Evolutionary conservation across 176 grass and related monocot species (phyloP), one percentile per base, ranked within the genome.

Genomic region (Raddia distichophylla): DNA sequence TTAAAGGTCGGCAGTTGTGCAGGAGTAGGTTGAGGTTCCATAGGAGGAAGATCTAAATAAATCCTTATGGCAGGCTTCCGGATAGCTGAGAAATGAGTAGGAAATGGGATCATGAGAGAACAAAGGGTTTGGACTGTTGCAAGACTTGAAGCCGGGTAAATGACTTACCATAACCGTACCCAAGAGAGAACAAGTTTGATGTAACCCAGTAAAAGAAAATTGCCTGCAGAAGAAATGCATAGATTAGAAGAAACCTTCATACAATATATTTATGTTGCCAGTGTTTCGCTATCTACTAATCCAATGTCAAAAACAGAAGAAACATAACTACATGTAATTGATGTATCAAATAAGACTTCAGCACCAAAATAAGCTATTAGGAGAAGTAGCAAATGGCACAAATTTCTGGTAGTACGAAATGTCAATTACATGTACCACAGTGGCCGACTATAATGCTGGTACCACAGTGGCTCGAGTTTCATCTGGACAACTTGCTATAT

Each of bases 201-300:
- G 95, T 95, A 16, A 94, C 53, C 95, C 92, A 95, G 78, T 98
- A 95, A 86, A 80, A 95, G 80, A 98, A 95, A 91, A 98, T 90
- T 79, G 92, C 95, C 95, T 98, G 82, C 35, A 76, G 58, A 61
- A 71, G 14, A 51, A 52, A 87, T 15, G 4, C 80, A 18, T 78
- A n/a, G 67, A 54, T 80, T 69, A 22, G 57, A 11, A 50, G 42
- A 60, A 57, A 33, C 20, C 10, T 17, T 0, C 0, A 19, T 3
- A 60, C 18, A 1, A 6, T 16, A 9, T 8, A 53, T 50, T 13
- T 43, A 61, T 19, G 3, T 19, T 53, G n/a, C 40, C 22, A 12
- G 45, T 44, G 17, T 69, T 76, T 12, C 40, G 42, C 2, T 18
- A 45, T 61, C 5, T 8, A 45, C 32, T 20, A 47, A 77, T 49